These are phyloP conservation scores for Phialemoniopsis sp. DNA, from an alignment of 2,329 filamentous ascomycete genomes.

Conservation along the genomic window DNA sequence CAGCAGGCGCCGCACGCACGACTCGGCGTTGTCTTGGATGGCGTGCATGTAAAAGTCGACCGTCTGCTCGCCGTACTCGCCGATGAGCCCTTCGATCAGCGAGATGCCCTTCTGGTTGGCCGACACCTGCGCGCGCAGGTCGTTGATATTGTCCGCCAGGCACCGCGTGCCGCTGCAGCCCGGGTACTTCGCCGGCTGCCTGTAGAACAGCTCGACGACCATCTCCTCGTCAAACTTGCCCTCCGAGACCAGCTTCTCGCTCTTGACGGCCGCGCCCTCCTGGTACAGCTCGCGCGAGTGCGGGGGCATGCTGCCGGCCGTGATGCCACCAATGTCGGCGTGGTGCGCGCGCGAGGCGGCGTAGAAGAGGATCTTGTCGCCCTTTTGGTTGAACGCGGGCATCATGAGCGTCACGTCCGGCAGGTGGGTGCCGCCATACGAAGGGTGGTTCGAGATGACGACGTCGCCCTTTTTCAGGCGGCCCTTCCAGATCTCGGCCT, in stretches of 20 bases:
- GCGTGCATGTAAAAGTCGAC: conserved; percentile 82
- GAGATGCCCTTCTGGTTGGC: conserved; percentile 84
- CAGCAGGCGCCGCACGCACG: conserved; percentile 68
- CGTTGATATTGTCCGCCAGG: conserved; percentile 78
- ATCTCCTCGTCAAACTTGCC: conserved; percentile 76
- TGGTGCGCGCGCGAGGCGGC: conserved; percentile 78
- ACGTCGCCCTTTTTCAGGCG: conserved; percentile 77
- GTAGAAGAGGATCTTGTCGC: conserved; percentile 74
- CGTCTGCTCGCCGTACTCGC: conserved; percentile 71
- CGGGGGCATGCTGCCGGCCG: conserved; percentile 80
- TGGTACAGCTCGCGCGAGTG: conserved; percentile 63
- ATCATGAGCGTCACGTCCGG: conserved; percentile 81
- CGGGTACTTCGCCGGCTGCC: conserved; percentile 69
- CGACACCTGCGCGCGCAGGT: conserved; percentile 81
- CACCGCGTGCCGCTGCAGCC: conserved; percentile 78
- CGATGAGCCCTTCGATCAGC: conserved; percentile 69
- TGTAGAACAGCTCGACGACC: conserved; percentile 66
- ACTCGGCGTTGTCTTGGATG: conserved; percentile 77
- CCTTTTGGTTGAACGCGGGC: conserved; percentile 63
- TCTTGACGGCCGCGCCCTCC: conserved; percentile 61
- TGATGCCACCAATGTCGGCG: conserved; percentile 79
- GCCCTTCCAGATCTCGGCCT: conserved; percentile 76
- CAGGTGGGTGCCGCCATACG: conserved; percentile 78
- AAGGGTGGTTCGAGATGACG: conserved; percentile 79
- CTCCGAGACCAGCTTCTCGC: conserved; percentile 68